A percentile compares a stretch with the other conserved stretches of the same genome.
phyloP scores from a whole-genome alignment of 2,329 filamentous ascomycete genomes.

The Colletotrichum godetiae region DNA sequence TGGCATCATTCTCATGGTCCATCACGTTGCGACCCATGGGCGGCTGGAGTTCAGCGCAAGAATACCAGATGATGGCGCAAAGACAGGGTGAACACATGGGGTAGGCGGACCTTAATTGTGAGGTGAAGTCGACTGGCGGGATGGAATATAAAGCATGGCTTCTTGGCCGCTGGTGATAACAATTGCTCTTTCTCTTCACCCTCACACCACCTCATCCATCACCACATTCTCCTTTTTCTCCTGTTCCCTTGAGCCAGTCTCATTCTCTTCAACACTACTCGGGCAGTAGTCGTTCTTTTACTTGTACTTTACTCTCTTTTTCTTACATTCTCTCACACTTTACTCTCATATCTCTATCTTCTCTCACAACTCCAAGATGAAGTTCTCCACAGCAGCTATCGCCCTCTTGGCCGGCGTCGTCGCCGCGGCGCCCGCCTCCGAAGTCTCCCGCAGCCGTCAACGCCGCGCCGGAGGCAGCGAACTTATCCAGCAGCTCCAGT shows the following conservation, averaged over 20 bases:
- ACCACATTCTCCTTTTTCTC: not conserved
- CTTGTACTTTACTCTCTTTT: not conserved
- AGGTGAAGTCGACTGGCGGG: not conserved
- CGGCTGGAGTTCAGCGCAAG: not conserved
- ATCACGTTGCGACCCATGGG: not conserved
- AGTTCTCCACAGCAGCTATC: conserved; percentile 25
- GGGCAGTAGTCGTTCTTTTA: conserved; percentile 26
- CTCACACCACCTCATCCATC: not conserved
- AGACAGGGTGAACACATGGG: too few relatives aligned
- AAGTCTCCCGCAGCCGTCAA: conserved; percentile 1
- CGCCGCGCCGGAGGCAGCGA: conserved; percentile 20
- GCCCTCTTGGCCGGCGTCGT: conserved; percentile 21
- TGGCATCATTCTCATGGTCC: not conserved
- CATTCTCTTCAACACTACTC: conserved; percentile 20
- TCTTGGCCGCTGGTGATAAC: not conserved
- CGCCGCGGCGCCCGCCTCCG: conserved; percentile 12
- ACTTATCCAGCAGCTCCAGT: conserved; percentile 17
- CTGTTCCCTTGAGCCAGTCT: conserved; percentile 17
- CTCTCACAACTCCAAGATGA: not conserved
- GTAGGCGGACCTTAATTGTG: not conserved
- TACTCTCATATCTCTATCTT: not conserved
- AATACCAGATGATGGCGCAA: conserved; percentile 15
- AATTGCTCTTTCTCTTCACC: not conserved
- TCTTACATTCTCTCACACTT: not conserved
- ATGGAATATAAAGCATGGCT: conserved; percentile 12